These are phyloP conservation scores for Xylaria sp. DNA, from an alignment of 2,329 filamentous ascomycete genomes.

Conservation along the genomic window DNA sequence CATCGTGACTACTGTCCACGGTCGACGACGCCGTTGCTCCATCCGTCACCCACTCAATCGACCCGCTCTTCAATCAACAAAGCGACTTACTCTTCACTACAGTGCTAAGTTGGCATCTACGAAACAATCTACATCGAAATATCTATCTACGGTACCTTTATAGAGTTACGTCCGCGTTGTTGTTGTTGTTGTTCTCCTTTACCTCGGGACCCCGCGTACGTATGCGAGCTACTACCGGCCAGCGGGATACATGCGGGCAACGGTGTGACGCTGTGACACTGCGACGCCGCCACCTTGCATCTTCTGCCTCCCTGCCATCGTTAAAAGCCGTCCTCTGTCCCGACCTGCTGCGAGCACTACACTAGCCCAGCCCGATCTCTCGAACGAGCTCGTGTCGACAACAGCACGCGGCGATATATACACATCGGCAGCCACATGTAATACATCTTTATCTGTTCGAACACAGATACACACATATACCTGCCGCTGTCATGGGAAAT, in stretches of 20 bases:
- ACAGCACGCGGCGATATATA: not conserved
- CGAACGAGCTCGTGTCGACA: not conserved
- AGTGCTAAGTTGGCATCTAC: not conserved
- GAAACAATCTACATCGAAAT: not conserved
- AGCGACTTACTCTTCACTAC: not conserved
- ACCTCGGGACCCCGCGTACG: not conserved
- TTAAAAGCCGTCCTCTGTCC: slow-evolving; percentile 5
- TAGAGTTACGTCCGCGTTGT: not conserved
- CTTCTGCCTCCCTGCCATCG: not conserved
- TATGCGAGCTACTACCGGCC: slow-evolving; percentile 22
- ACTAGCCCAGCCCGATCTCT: not conserved
- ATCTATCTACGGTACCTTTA: not conserved
- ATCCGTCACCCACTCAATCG: not conserved
- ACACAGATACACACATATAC: slow-evolving; percentile 3
- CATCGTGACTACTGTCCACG: not conserved
- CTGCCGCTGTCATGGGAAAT: slow-evolving; percentile 31
- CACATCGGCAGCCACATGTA: not conserved
- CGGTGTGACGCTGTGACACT: slow-evolving; percentile 18
- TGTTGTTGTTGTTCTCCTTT: not conserved
- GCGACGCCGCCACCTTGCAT: slow-evolving; percentile 8
- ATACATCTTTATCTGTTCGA: not conserved
- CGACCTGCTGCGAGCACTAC: slow-evolving; percentile 6
- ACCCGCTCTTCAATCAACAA: not conserved
- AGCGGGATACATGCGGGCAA: slow-evolving; percentile 12
- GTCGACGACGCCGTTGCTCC: not conserved